These are phyloP conservation scores for Aphanomyces invadans DNA, from an alignment of 352 stramenopile genomes.

Conservation along the genomic window DNA sequence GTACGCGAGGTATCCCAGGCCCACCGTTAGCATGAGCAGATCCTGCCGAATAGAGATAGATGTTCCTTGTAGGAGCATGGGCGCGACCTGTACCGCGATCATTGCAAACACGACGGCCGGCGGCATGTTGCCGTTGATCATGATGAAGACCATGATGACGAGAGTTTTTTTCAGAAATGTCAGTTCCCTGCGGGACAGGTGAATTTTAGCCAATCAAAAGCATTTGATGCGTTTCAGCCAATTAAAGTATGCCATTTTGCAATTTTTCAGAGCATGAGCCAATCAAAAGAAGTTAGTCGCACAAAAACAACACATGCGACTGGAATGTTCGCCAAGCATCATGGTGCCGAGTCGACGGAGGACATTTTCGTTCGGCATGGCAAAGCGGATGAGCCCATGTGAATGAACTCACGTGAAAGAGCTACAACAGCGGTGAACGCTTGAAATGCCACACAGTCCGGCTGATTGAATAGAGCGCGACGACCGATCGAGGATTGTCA, in stretches of 20 bases:
- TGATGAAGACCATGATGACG: conserved; percentile 15
- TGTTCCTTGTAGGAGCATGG: neutral
- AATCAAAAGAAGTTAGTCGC: neutral
- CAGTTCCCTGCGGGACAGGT: neutral
- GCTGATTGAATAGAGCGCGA: no score
- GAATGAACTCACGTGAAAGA: no score
- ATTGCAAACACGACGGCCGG: conserved; percentile 1
- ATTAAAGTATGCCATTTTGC: no score
- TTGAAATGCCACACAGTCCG: no score
- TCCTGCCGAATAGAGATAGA: neutral
- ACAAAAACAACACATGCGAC: neutral
- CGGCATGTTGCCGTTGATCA: conserved; percentile 19
- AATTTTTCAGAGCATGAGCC: no score
- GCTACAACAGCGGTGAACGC: no score
- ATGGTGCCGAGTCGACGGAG: no score
- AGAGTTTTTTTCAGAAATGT: no score
- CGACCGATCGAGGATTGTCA: no score
- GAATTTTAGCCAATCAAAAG: neutral
- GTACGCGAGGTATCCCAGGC: neutral
- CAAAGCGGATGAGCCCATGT: no score
- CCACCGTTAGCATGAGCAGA: neutral
- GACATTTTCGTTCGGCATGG: no score
- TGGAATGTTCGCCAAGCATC: neutral
- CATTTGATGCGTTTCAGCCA: neutral
- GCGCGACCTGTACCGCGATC: neutral